Percentiles rank a stretch among this genome's conserved stretches.
Conservation (phyloP, 176 grass and related monocot species). For the Musa beccarii region DNA sequence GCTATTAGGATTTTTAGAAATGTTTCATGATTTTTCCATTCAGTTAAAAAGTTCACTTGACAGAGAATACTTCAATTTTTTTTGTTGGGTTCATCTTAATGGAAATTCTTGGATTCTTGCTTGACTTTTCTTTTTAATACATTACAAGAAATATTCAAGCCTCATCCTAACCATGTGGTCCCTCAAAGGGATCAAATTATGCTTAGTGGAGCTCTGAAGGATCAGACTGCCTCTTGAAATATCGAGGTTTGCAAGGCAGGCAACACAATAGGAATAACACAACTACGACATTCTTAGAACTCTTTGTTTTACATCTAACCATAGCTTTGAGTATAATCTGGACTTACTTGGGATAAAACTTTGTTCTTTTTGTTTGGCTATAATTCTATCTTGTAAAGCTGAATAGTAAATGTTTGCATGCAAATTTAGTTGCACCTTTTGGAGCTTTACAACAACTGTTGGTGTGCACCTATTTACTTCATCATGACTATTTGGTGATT, state of each 20-base stretch:
- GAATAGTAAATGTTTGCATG: background rate
- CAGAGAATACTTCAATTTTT: background rate
- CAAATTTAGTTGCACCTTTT: background rate
- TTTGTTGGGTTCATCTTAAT: too few relatives aligned
- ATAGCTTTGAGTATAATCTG: too few relatives aligned
- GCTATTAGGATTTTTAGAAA: background rate
- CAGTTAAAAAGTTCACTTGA: background rate
- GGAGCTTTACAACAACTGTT: background rate
- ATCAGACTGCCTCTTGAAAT: background rate
- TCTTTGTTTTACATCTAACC: too few relatives aligned
- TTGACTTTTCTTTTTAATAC: too few relatives aligned
- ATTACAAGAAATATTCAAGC: too few relatives aligned
- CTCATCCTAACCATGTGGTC: background rate
- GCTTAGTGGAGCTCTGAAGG: background rate
- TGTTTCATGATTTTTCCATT: background rate
- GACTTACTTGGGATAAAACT: background rate
- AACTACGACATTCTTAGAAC: background rate
- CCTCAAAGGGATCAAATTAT: background rate
- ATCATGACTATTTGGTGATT: slow-evolving; percentile 19
- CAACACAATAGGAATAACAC: background rate
- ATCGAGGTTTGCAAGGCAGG: background rate
- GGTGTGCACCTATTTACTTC: background rate
- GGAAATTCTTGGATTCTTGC: too few relatives aligned
- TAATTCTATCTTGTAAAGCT: background rate
- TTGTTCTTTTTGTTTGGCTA: background rate